Percentiles rank a stretch among this genome's conserved stretches.
phyloP scores from a whole-genome alignment of 2,329 filamentous ascomycete species.

The Dissoconium aciculare region DNA sequence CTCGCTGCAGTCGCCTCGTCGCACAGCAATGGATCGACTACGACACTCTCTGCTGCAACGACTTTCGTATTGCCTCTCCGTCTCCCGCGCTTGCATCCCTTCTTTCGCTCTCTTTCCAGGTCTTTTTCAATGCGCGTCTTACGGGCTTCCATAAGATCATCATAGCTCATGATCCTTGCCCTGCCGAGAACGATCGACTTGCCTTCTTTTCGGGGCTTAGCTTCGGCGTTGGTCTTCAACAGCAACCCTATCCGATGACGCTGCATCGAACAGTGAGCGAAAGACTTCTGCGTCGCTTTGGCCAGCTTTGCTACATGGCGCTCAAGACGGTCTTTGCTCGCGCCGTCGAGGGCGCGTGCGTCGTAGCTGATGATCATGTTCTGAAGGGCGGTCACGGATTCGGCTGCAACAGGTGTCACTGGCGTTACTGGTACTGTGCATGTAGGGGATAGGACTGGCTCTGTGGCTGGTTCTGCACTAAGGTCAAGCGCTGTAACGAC shows the following conservation, averaged over 20 bases:
- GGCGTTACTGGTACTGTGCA: background rate
- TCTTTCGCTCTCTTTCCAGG: background rate
- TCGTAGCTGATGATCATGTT: slow-evolving; percentile 1
- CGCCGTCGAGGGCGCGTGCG: background rate
- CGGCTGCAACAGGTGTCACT: background rate
- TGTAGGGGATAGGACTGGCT: background rate
- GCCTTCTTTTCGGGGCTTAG: slow-evolving; percentile 2
- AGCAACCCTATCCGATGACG: slow-evolving; percentile 3
- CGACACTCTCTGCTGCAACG: too few species aligned
- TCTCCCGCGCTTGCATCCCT: too few species aligned
- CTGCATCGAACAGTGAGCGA: slow-evolving; percentile 8
- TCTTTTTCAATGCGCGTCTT: background rate
- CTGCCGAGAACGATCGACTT: slow-evolving; percentile 6
- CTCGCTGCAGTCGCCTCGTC: too few species aligned
- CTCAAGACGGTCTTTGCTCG: too few species aligned
- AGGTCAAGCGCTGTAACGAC: background rate
- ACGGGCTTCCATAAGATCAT: background rate
- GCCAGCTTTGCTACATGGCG: too few species aligned
- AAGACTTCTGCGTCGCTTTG: slow-evolving; percentile 15
- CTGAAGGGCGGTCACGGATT: slow-evolving; percentile 1
- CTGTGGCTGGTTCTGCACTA: background rate
- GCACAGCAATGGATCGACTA: too few species aligned
- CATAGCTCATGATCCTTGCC: slow-evolving; percentile 9
- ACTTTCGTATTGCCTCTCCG: too few species aligned
- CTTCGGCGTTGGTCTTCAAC: slow-evolving; percentile 5